These are phyloP conservation scores for Cinnamomum chago DNA, from an alignment of 164 flowering plant genomes.

Conservation along the genomic window DNA sequence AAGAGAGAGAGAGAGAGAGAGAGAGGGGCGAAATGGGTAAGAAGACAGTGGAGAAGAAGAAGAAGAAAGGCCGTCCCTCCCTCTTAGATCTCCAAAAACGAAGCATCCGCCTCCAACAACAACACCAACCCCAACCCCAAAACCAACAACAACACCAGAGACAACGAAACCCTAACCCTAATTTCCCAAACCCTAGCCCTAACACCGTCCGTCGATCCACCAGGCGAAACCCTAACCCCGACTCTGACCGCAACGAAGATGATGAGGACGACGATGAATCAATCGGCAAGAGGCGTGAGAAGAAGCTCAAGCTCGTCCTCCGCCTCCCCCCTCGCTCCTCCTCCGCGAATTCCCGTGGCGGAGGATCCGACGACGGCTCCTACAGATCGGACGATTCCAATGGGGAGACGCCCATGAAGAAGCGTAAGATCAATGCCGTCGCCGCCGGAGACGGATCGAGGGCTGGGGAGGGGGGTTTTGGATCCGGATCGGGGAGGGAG, in stretches of 20 bases:
- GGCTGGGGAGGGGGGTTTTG: background rate
- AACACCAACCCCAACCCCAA: background rate
- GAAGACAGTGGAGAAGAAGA: slow-evolving; percentile 39
- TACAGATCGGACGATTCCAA: slow-evolving; percentile 29
- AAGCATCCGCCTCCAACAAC: slow-evolving; percentile 28
- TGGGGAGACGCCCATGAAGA: slow-evolving; percentile 29
- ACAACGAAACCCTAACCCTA: slow-evolving; percentile 14
- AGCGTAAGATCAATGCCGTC: slow-evolving; percentile 49
- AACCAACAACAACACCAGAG: slow-evolving; percentile 15
- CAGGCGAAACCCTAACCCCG: slow-evolving; percentile 35
- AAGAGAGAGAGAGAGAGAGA: background rate
- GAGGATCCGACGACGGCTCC: slow-evolving; percentile 17
- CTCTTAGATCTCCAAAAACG: slow-evolving; percentile 67
- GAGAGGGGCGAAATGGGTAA: slow-evolving; percentile 17
- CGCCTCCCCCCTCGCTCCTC: slow-evolving; percentile 21
- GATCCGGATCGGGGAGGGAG: slow-evolving; percentile 2
- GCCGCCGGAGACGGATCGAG: slow-evolving; percentile 30
- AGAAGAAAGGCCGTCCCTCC: slow-evolving; percentile 88
- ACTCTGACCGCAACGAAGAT: background rate
- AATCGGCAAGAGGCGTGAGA: slow-evolving; percentile 37
- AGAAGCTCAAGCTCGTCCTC: slow-evolving; percentile 51
- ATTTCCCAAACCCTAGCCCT: slow-evolving; percentile 17
- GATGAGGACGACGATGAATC: slow-evolving; percentile 12
- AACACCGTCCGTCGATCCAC: slow-evolving; percentile 18
- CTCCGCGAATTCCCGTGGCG: background rate